Conservation (phyloP, 768 basidiomycete genomes). For the Russula olivacea region DNA sequence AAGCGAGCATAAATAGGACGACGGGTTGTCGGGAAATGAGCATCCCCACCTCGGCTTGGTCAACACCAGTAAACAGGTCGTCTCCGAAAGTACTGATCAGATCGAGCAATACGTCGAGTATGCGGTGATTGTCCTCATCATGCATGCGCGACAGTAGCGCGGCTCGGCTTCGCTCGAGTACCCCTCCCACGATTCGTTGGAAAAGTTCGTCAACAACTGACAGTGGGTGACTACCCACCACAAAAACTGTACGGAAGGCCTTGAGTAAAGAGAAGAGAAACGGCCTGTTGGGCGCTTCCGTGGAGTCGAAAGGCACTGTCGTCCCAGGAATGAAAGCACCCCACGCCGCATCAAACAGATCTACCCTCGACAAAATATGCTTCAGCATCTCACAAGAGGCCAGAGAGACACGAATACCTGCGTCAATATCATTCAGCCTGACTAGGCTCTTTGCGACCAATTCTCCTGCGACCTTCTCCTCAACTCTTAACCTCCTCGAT, state of each 20-base stretch:
- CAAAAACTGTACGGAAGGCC: conserved; percentile 39
- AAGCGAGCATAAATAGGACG: not conserved
- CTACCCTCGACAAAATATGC: conserved; percentile 26
- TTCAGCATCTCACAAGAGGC: not conserved
- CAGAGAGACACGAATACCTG: conserved; percentile 27
- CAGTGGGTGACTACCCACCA: conserved; percentile 29
- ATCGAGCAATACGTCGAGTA: conserved; percentile 33
- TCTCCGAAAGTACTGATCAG: conserved; percentile 50
- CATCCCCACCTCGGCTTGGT: conserved; percentile 41
- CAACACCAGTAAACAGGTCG: conserved; percentile 41
- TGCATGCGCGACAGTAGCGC: conserved; percentile 26
- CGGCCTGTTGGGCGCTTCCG: conserved; percentile 24
- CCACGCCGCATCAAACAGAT: conserved; percentile 49
- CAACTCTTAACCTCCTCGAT: conserved; percentile 42
- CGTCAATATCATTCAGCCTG: conserved; percentile 27
- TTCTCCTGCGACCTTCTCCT: conserved; percentile 39
- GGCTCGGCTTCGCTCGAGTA: conserved; percentile 34
- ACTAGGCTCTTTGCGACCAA: conserved; percentile 41
- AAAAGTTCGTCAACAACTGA: conserved; percentile 32
- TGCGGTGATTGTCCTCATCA: conserved; percentile 22
- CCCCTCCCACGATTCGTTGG: conserved; percentile 32
- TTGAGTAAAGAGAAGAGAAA: conserved; percentile 46
- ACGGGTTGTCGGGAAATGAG: not conserved
- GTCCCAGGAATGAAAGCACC: conserved; percentile 35
- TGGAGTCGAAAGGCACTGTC: conserved; percentile 16